Base-by-base conservation (phyloP, 2,329 filamentous ascomycete genomes). In the Trichoderma afroharzianum region DNA sequence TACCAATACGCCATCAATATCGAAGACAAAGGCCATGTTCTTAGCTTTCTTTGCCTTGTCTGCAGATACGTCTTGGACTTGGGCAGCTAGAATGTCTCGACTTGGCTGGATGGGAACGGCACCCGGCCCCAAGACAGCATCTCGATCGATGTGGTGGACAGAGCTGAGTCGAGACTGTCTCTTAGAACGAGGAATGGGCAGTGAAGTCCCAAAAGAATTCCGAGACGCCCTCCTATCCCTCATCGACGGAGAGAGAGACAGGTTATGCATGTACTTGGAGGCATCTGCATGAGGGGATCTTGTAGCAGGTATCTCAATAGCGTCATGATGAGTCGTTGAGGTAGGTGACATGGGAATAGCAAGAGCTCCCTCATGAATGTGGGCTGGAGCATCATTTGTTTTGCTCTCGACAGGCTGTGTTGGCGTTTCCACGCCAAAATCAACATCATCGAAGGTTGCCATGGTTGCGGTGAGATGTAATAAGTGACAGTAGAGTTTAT, bases 11-110 rank as follows among this genome's bases (percentile, higher is more conserved):
- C 66, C 66, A 26, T 68, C 66, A 18, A 68, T 68, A 8, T 68
- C 66, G 55, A 68, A 68, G 36, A 68, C 66, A 6, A 68, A 68
- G 15, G 66, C 66, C 66, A 68, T 68, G 26, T 68, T 68, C 55
- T 68, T 68, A 21, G 66, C 66, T 14, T 68, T 68, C 55, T 61
- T 68, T 6, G 53, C 36, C n/a, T 68, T 68, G 39, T 68, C 66
- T 8, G 66, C 55, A 9, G 66, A 68, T 6, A 68, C 61, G 6
- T 68, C 66, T 36, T 68, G 66, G n/a, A 68, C 39, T 21, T 68
- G 66, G 9, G 66, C 66, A 26, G 66, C 66, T 32, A 68, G 14
- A 12, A 68, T 68, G 14, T 68, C 66, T 28, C 66, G 39, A 3
- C 55, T 68, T n/a, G 33, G 36, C 11, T 61, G 64, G 12, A 58